These are phyloP conservation scores for Apiotrichum sp. DNA, from an alignment of 1,284 basidiomycete genomes.

Conservation along the genomic window DNA sequence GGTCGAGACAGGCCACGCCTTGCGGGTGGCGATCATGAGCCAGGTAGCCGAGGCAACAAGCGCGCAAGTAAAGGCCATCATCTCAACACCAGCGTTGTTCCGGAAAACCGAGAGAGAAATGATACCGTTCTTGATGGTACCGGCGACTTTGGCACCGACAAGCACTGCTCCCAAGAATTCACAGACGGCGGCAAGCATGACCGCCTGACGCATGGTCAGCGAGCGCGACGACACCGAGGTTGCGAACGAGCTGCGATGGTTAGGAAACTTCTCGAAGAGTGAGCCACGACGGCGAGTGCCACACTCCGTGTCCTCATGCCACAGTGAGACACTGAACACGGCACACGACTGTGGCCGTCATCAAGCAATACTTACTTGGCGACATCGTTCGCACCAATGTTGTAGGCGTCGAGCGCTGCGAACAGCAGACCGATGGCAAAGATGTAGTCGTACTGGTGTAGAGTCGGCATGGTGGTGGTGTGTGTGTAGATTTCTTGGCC, in stretches of 20 bases:
- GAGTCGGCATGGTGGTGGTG: slow-evolving; percentile 50
- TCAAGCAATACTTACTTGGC: slow-evolving; percentile 19
- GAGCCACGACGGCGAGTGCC: too few species aligned
- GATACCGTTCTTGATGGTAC: slow-evolving; percentile 52
- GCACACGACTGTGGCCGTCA: not conserved
- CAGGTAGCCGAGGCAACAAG: slow-evolving; percentile 44
- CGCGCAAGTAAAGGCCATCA: slow-evolving; percentile 50
- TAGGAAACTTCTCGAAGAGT: too few species aligned
- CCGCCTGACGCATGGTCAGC: slow-evolving; percentile 49
- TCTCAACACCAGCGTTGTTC: slow-evolving; percentile 48
- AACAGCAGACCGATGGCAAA: slow-evolving; percentile 49
- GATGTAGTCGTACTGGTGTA: slow-evolving; percentile 49
- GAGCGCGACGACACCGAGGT: slow-evolving; percentile 50
- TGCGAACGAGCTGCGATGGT: slow-evolving; percentile 45
- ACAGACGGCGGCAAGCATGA: slow-evolving; percentile 45
- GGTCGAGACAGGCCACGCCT: slow-evolving; percentile 49
- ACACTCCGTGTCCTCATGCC: not conserved
- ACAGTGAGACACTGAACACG: not conserved
- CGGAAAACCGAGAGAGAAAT: slow-evolving; percentile 43
- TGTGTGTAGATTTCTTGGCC: too few species aligned
- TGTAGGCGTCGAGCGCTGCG: slow-evolving; percentile 49
- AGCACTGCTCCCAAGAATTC: slow-evolving; percentile 49
- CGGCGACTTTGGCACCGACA: slow-evolving; percentile 47
- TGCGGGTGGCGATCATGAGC: slow-evolving; percentile 48
- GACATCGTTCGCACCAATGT: slow-evolving; percentile 50